phyloP scores from a whole-genome alignment of 1,284 basidiomycete species.

The Pterulicium gracile region DNA sequence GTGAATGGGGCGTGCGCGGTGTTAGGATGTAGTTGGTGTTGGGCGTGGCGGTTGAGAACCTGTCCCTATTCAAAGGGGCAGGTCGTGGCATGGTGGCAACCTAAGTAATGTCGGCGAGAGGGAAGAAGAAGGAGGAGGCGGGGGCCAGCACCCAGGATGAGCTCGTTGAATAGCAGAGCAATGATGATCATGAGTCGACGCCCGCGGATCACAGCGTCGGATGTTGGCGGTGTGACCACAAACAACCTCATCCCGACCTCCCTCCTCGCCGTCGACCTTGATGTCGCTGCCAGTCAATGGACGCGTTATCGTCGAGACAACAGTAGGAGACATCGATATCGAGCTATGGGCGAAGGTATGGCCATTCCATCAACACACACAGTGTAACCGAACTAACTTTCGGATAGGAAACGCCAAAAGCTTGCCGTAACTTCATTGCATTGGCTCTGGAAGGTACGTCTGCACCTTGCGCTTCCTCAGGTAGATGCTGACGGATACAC shows the following conservation, averaged over 20 bases:
- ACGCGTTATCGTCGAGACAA: conserved; percentile 83
- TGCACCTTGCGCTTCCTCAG: conserved; percentile 8
- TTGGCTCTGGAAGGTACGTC: conserved; percentile 78
- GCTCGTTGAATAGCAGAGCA: too few relatives aligned
- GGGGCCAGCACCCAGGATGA: not conserved
- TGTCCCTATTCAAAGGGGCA: conserved; percentile 21
- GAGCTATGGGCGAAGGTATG: conserved; percentile 88
- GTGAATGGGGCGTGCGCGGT: conserved; percentile 53
- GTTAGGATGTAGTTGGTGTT: conserved; percentile 35
- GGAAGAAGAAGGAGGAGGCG: not conserved
- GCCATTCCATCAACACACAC: too few relatives aligned
- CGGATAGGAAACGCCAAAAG: conserved; percentile 77
- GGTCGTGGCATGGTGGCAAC: conserved; percentile 23
- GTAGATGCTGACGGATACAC: conserved; percentile 9
- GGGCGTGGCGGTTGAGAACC: conserved; percentile 20
- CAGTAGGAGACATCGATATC: conserved; percentile 86
- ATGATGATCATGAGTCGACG: too few relatives aligned
- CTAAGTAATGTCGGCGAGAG: not conserved
- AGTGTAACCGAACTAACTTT: too few relatives aligned
- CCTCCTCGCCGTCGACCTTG: conserved; percentile 3
- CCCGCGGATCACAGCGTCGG: too few relatives aligned
- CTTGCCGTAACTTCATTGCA: conserved; percentile 88
- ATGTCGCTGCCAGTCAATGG: conserved; percentile 80
- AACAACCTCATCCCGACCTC: too few relatives aligned
- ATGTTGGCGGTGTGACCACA: too few relatives aligned